Conservation (phyloP, 495 filamentous ascomycete genomes). For the Copromyces sp. region DNA sequence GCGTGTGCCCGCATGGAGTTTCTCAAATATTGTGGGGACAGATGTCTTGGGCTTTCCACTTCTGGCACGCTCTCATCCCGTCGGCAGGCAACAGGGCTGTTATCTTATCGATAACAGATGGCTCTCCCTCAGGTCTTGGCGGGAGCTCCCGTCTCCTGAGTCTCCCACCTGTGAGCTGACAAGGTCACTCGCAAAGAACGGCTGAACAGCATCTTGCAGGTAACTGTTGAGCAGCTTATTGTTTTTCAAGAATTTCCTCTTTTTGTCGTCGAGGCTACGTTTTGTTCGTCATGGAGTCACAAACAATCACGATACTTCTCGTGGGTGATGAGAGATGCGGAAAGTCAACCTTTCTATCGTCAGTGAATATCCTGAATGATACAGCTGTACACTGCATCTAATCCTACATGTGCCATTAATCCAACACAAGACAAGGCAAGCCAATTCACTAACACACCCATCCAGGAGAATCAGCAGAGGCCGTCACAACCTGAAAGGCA, state of each 20-base stretch:
- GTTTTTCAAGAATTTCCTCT: neutral
- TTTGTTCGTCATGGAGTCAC: slow-evolving; percentile 26
- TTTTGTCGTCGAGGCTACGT: neutral
- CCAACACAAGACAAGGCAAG: neutral
- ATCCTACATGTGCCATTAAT: neutral
- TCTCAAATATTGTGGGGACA: neutral
- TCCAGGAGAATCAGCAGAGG: slow-evolving; percentile 41
- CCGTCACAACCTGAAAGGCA: slow-evolving; percentile 25
- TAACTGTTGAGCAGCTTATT: neutral
- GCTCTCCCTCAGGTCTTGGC: neutral
- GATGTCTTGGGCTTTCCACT: neutral
- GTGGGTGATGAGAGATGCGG: slow-evolving; percentile 74
- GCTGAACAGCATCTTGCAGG: neutral
- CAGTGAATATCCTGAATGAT: slow-evolving; percentile 27
- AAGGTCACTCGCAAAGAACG: neutral
- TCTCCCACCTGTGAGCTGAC: neutral
- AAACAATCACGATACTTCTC: slow-evolving; percentile 59
- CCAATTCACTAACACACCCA: slow-evolving; percentile 3
- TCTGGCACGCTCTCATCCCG: neutral
- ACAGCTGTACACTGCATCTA: neutral
- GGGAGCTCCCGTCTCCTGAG: neutral
- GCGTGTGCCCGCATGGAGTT: neutral
- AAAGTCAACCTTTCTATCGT: slow-evolving; percentile 87
- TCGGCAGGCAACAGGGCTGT: neutral
- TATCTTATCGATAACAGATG: neutral